Evolutionary conservation across 2,329 filamentous ascomycete species (phyloP).

Genomic region (Colletotrichum sp.): DNA sequence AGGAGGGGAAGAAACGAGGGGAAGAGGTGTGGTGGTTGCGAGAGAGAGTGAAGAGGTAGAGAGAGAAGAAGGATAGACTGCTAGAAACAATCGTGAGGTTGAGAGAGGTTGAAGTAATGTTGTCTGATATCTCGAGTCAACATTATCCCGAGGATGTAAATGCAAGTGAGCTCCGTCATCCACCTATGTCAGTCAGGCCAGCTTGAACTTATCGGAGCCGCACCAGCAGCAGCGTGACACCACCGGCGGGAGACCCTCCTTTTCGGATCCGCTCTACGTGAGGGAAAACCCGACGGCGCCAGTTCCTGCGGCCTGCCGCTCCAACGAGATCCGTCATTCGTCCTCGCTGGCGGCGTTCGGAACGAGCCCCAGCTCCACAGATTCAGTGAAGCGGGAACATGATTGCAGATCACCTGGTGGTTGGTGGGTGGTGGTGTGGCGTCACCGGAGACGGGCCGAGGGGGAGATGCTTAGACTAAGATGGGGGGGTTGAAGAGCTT

Average conservation of each 20-base stretch:
- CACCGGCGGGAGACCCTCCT: neutral
- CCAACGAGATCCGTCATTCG: neutral
- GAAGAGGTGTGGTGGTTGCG: neutral
- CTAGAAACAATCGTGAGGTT: neutral
- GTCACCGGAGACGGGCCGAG: neutral
- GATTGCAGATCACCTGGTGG: neutral
- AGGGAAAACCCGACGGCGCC: neutral
- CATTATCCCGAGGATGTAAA: neutral
- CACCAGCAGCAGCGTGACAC: neutral
- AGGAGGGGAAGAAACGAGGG: neutral
- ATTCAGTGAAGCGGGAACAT: neutral
- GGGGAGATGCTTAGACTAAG: neutral
- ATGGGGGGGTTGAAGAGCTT: neutral
- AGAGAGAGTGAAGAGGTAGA: neutral
- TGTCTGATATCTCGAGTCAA: neutral
- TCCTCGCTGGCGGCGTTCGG: neutral
- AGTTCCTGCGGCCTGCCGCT: neutral
- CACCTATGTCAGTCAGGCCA: neutral
- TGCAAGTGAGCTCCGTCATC: neutral
- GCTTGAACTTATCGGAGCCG: neutral
- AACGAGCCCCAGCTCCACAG: neutral
- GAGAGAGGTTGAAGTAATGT: constrained; percentile 1
- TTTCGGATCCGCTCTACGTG: neutral
- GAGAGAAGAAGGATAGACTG: neutral
- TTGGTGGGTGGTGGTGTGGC: neutral